Evolutionary conservation across 441 rosid species (phyloP), one percentile per base, ranked within the genome.

Genomic region (Syzygium malaccense): DNA sequence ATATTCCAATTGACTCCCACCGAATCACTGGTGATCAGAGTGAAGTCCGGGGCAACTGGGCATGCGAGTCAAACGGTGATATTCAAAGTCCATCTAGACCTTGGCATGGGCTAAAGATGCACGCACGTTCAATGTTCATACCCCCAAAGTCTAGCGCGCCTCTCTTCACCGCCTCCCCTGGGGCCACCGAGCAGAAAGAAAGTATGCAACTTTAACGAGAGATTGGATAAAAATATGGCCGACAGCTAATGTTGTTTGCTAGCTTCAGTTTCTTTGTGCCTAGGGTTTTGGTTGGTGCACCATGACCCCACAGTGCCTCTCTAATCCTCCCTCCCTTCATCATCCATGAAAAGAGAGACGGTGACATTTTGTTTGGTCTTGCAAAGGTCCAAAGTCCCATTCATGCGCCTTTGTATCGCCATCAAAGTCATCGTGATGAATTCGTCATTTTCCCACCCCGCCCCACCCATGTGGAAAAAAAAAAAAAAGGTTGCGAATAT

Each of bases 221-320:
- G 49, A 71, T 20, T 68, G 5, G 75, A 30, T 30, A 7, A 37
- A 37, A 71, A 71, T 71, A 71, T 71, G 80, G 28, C 28, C 7
- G 80, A 71, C 80, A 71, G 80, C 80, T 71, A 71, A 71, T 37
- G 80, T 71, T 37, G 80, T 71, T 37, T 37, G 14, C 79, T 33
- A 68, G 48, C 79, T 33, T 33, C 79, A 4, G 79, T 33, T 33
- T 19, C 30, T 64, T 18, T 33, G 26, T 10, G 48, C 49, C 48
- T 33, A 12, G 26, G 49, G 80, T 11, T 23, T 71, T 5, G 49
- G 80, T 11, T 25, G 28, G 49, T 37, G 80, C 28, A 15, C 19
- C 49, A 13, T 4, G 80, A 11, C 80, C 80, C 80, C 49, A 37
- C 80, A 28, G 3, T 20, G 80, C 11, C 80, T 25, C 60, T 55